These are phyloP conservation scores for Rasamsonia emersonii DNA, from an alignment of 2,329 filamentous ascomycete species.

Conservation along the genomic window DNA sequence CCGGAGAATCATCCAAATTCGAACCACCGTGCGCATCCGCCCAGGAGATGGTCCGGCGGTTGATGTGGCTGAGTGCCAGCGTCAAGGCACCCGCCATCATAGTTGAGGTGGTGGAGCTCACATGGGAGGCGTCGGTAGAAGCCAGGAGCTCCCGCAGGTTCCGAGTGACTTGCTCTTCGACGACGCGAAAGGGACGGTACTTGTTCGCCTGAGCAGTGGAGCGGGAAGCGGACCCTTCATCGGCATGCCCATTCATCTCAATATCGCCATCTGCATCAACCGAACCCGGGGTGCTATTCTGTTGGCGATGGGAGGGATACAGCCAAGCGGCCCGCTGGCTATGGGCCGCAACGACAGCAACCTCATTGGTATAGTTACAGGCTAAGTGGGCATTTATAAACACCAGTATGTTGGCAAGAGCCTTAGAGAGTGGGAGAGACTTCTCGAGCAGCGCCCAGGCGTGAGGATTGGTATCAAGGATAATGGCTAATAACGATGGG, in stretches of 20 bases:
- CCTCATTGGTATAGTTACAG: conserved; percentile 86
- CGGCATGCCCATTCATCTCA: conserved; percentile 46
- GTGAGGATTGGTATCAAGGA: conserved; percentile 93
- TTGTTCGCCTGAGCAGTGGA: conserved; percentile 61
- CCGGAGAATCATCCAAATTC: conserved; percentile 27
- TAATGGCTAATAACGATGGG: conserved; percentile 78
- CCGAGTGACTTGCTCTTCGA: conserved; percentile 70
- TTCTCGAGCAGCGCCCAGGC: conserved; percentile 76
- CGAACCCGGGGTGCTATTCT: conserved; percentile 8
- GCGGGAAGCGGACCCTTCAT: conserved; percentile 17
- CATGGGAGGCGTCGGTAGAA: conserved; percentile 55
- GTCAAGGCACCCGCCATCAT: conserved; percentile 87
- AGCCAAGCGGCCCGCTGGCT: conserved; percentile 80
- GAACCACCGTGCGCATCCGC: conserved; percentile 47
- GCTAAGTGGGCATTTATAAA: conserved; percentile 96
- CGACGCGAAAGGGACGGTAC: conserved; percentile 80
- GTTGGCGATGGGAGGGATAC: conserved; percentile 54
- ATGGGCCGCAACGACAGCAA: conserved; percentile 85
- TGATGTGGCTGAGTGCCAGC: conserved; percentile 80
- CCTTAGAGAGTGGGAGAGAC: conserved; percentile 70
- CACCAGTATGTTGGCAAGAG: conserved; percentile 81
- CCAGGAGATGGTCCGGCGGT: conserved; percentile 65
- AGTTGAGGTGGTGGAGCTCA: conserved; percentile 60
- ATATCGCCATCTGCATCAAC: conserved; percentile 42
- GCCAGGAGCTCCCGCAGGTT: conserved; percentile 67